Conservation (phyloP, 1,284 basidiomycete genomes). For the Leccinum variabile region DNA sequence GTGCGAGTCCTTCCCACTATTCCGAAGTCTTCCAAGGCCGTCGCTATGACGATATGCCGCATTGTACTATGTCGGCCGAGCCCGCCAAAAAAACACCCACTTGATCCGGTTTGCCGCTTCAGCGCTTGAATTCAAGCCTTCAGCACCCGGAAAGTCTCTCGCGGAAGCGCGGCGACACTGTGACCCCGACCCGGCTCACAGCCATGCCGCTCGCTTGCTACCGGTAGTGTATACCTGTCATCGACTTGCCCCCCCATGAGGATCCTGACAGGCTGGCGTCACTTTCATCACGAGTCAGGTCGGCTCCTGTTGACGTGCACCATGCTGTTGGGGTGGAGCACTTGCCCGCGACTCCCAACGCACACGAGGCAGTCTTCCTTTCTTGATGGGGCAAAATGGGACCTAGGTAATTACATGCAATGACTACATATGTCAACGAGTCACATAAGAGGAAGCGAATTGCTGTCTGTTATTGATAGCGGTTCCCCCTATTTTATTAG, state of each 20-base stretch:
- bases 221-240: background rate
- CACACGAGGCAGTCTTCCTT: conserved; percentile 25
- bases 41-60: background rate
- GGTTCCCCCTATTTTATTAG: conserved; percentile 2
- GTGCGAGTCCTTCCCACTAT: background rate
- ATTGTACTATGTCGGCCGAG: background rate
- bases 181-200: background rate
- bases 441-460: conserved; percentile 13
- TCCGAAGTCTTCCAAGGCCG: background rate
- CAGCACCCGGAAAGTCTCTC: background rate
- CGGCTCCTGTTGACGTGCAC: conserved; percentile 7
- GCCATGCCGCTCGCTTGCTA: background rate
- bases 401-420: conserved; percentile 7
- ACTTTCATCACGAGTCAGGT: conserved; percentile 1
- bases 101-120: background rate
- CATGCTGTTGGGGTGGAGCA: background rate
- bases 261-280: conserved; percentile 2
- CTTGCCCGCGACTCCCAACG: background rate
- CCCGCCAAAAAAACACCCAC: background rate
- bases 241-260: background rate
- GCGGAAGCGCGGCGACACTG: background rate
- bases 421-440: background rate
- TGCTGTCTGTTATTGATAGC: conserved; percentile 1
- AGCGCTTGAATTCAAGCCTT: too few relatives aligned
- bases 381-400: conserved; percentile 3